Conservation (phyloP, 805 yeast genomes). For the Lipomyces spencermartinsiae region DNA sequence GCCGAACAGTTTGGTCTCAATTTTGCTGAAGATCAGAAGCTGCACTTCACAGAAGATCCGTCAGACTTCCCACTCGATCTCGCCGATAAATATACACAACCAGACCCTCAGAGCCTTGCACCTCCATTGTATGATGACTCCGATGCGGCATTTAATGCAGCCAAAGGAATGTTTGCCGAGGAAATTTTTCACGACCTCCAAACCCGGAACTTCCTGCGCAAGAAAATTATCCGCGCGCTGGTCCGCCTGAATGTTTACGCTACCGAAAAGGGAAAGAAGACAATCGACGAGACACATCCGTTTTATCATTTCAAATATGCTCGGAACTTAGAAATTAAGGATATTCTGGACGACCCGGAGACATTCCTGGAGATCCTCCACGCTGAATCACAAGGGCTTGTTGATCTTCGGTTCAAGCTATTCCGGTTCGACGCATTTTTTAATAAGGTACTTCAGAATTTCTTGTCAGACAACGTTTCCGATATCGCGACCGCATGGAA, state of each 20-base stretch:
- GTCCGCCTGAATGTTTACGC: conserved; percentile 74
- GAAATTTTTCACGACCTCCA: conserved; percentile 82
- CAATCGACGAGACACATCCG: conserved; percentile 79
- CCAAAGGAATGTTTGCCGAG: conserved; percentile 76
- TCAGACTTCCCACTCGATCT: conserved; percentile 65
- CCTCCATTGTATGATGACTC: conserved; percentile 39
- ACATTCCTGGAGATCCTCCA: conserved; percentile 85
- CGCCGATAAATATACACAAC: conserved; percentile 50
- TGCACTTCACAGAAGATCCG: conserved; percentile 76
- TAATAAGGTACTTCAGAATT: conserved; percentile 49
- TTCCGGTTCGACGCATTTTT: conserved; percentile 40
- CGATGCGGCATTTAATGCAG: conserved; percentile 69
- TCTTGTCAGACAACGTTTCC: conserved; percentile 58
- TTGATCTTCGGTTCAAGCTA: conserved; percentile 47
- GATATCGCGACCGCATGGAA: conserved; percentile 83
- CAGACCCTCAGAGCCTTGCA: conserved; percentile 28
- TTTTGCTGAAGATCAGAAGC: conserved; percentile 66
- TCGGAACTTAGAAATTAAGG: conserved; percentile 75
- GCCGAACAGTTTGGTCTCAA: conserved; percentile 85
- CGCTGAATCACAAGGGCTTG: conserved; percentile 82
- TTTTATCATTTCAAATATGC: conserved; percentile 93
- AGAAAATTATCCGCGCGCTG: conserved; percentile 60
- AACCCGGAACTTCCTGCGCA: conserved; percentile 67
- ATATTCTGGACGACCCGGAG: conserved; percentile 77
- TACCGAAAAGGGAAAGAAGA: conserved; percentile 81